Evolutionary conservation across 495 filamentous ascomycete species (phyloP).

Genomic region (Aspergillus indologenus): DNA sequence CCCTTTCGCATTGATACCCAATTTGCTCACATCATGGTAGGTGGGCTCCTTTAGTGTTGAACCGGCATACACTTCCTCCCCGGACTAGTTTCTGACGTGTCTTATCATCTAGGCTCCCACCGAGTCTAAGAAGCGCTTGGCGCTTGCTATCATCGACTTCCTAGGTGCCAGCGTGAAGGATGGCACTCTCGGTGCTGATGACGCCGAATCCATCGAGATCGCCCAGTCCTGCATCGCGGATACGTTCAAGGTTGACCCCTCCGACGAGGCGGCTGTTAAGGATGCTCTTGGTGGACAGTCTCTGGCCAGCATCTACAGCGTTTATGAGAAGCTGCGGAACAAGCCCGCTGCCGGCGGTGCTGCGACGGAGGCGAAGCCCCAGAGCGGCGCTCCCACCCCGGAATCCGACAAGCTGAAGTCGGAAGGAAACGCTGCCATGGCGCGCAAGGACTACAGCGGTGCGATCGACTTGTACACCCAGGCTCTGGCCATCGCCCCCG

Average conservation of each 20-base stretch:
- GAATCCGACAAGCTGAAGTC: slow-evolving; percentile 85
- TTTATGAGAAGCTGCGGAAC: slow-evolving; percentile 91
- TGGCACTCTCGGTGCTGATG: slow-evolving; percentile 80
- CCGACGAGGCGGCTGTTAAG: slow-evolving; percentile 66
- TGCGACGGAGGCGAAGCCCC: slow-evolving; percentile 24
- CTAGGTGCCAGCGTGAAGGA: slow-evolving; percentile 80
- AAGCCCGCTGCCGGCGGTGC: slow-evolving; percentile 44
- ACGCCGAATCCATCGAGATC: slow-evolving; percentile 87
- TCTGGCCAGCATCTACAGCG: slow-evolving; percentile 84
- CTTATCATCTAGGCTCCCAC: slow-evolving; percentile 44
- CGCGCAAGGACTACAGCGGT: slow-evolving; percentile 74
- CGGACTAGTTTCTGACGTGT: neutral
- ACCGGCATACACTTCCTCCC: neutral
- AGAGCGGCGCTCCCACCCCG: slow-evolving; percentile 42
- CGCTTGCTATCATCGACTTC: slow-evolving; percentile 96
- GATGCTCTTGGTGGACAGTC: slow-evolving; percentile 80
- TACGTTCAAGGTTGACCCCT: slow-evolving; percentile 87
- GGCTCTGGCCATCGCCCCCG: slow-evolving; percentile 73
- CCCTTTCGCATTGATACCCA: slow-evolving; percentile 1
- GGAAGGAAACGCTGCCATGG: slow-evolving; percentile 93
- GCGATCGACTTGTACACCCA: slow-evolving; percentile 85
- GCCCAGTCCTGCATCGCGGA: slow-evolving; percentile 91
- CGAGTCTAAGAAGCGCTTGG: slow-evolving; percentile 90
- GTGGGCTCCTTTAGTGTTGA: neutral
- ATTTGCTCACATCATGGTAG: slow-evolving; percentile 8